A percentile compares a stretch with the other conserved stretches of the same genome.
Conservation (phyloP, 306 rosid genomes). For the Sechiopsis laciniata region DNA sequence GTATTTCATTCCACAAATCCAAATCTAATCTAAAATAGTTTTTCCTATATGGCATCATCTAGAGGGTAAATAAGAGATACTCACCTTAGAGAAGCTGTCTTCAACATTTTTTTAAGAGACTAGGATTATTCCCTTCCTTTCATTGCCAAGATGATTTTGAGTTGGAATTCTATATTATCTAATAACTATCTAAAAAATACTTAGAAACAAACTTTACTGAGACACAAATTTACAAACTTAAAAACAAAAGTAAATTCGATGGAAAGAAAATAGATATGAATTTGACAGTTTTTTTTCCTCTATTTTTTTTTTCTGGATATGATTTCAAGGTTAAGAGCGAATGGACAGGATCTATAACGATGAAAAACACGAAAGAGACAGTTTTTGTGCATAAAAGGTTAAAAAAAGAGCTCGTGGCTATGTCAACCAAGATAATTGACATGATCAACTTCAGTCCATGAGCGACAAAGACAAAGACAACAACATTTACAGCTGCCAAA, state of each 20-base stretch:
- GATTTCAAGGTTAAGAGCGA: neutral
- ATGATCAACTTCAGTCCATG: neutral
- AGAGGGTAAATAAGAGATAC: no score
- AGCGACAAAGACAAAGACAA: constrained; percentile 12
- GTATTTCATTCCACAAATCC: no score
- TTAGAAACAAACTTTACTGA: no score
- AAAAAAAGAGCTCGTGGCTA: constrained; percentile 32
- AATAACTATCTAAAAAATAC: no score
- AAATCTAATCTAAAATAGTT: no score
- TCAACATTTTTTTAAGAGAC: no score
- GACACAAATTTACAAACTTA: neutral
- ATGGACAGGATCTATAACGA: neutral
- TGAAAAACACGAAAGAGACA: neutral
- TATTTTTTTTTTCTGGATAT: neutral
- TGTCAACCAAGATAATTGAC: constrained; percentile 38
- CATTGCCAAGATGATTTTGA: no score
- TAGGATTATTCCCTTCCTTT: no score
- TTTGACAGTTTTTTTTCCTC: neutral
- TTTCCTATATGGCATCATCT: no score
- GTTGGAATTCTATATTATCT: no score
- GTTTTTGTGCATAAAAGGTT: neutral
- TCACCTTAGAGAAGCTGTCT: no score
- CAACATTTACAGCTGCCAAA: constrained; percentile 14
- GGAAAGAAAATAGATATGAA: neutral
- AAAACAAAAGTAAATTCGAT: neutral